These are phyloP conservation scores for Malus sieversii DNA, from an alignment of 306 rosid genomes.

Conservation along the genomic window DNA sequence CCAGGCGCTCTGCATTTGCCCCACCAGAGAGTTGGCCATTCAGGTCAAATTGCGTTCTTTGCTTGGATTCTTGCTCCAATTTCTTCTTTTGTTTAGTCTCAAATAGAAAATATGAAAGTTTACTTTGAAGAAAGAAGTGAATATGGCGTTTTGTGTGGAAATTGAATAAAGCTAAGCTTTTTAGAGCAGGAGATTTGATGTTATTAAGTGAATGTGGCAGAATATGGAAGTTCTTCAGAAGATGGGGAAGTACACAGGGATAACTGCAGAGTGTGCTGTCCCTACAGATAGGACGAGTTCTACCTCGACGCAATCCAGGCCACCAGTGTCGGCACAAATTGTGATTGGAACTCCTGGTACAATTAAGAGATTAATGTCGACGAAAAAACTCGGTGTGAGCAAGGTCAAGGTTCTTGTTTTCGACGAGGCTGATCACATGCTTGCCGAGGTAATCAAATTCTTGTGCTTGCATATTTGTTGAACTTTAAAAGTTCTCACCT, in stretches of 20 bases:
- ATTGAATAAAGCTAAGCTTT: not conserved
- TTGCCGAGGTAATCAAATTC: slow-evolving; percentile 40
- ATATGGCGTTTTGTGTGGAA: not conserved
- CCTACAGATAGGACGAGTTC: slow-evolving; percentile 47
- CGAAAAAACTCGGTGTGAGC: slow-evolving; percentile 41
- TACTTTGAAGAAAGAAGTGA: not conserved
- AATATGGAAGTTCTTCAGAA: slow-evolving; percentile 75
- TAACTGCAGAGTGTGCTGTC: slow-evolving; percentile 68
- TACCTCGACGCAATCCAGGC: slow-evolving; percentile 23
- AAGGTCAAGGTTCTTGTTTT: slow-evolving; percentile 70
- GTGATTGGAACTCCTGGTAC: slow-evolving; percentile 97
- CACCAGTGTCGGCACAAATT: slow-evolving; percentile 63
- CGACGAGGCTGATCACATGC: slow-evolving; percentile 95
- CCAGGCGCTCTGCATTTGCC: slow-evolving; percentile 88
- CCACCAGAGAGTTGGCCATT: slow-evolving; percentile 81
- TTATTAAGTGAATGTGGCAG: slow-evolving; percentile 24
- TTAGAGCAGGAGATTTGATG: not conserved
- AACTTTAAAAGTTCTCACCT: not conserved
- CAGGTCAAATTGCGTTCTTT: slow-evolving; percentile 39
- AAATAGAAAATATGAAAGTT: not conserved
- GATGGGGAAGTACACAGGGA: slow-evolving; percentile 76
- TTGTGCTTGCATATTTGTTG: not conserved
- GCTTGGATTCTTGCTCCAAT: not conserved
- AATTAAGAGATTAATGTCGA: slow-evolving; percentile 53
- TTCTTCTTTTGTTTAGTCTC: too few species aligned